Base-by-base conservation (phyloP, 2,329 filamentous ascomycete genomes). In the Xylariaceae sp. region DNA sequence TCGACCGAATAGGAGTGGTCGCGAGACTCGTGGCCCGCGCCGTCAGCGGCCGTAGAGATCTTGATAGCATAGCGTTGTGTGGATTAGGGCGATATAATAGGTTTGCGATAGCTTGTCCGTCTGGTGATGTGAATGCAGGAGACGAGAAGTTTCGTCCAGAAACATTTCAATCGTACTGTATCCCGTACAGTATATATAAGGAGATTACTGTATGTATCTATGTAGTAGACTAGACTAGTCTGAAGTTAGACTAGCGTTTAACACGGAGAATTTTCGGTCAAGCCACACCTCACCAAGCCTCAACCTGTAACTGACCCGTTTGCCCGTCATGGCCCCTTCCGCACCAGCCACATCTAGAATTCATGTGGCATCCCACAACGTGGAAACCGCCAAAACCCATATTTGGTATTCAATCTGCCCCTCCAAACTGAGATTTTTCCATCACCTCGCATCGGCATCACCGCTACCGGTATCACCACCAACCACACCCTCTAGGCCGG, bases 1-100 rank as follows among this genome's bases (percentile, higher is more conserved):
- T 55, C 21, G 50, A 44, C 39, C 39, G 47, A 5, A 34, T 23
- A 19, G 47, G 40, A 8, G 44, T 36, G 6, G 21, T 31, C 11
- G 54, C 34, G 12, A 56, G 33, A 16, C 44, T 53, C 40, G 56
- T 6, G 40, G 34, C 52, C 12, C 48, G 48, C 40, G 55, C 61
- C 60, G 53, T 43, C 51, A 67, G 45, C 53, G 53, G 65, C 57
- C 63, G 62, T 24, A 70, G n/a, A 12, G 49, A 45, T 58, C 65
- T 65, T 14, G 51, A 53, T 26, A 69, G 37, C 58, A 71, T 70
- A 37, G 17, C 45, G 39, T 31, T 36, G 29, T 53, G 49, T 11
- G 41, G 46, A 21, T 23, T 26, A 37, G 11, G 19, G 11, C 9
- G 34, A 36, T 31, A 28, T 6, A 24, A 24, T 16, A 16, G 33